Evolutionary conservation across 306 rosid species (phyloP).

Genomic region (Begonia peltatifolia): DNA sequence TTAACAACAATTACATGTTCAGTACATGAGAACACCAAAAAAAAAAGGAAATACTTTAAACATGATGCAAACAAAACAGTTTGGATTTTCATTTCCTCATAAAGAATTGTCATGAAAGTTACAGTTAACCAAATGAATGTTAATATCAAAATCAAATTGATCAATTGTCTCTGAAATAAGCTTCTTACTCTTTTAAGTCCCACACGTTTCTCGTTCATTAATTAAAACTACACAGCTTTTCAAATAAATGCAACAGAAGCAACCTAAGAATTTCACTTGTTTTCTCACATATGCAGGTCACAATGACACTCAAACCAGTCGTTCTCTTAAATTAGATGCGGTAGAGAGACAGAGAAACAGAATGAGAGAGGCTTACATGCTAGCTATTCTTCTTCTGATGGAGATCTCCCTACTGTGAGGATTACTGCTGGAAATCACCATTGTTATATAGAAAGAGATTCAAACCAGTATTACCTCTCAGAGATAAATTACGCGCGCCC

Average conservation of each 20-base stretch:
- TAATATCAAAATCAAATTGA: no score
- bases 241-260: neutral
- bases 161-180: no score
- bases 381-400: slow-evolving; percentile 64
- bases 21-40: no score
- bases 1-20: no score
- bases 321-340: no score
- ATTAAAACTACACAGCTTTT: no score
- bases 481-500: neutral
- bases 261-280: neutral
- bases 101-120: no score
- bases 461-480: neutral
- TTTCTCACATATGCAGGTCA: neutral
- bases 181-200: neutral
- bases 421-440: slow-evolving; percentile 52
- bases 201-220: neutral
- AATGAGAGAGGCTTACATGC: slow-evolving; percentile 42
- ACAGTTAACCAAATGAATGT: no score
- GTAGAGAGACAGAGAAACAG: neutral
- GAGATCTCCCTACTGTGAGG: slow-evolving; percentile 52
- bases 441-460: slow-evolving; percentile 7
- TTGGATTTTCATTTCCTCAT: no score
- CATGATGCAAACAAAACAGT: no score
- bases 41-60: no score
- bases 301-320: no score